A percentile compares a stretch with the other conserved stretches of the same genome.
Conservation (phyloP, 371 early-diverging fungal species). For the Catenaria anguillulae region DNA sequence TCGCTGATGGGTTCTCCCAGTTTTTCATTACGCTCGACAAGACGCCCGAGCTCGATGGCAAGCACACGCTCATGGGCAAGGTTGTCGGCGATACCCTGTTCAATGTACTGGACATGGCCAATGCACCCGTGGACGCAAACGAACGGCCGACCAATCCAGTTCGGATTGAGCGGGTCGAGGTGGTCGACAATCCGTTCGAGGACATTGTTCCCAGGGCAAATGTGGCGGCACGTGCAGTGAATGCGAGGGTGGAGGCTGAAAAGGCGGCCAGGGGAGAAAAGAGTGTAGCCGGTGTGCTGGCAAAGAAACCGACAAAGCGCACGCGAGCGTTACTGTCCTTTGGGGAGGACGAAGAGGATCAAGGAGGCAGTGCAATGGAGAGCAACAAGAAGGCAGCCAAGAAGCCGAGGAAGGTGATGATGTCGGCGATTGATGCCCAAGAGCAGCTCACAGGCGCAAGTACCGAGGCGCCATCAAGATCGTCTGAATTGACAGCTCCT, state of each 20-base stretch:
- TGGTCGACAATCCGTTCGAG: constrained; percentile 77
- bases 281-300: constrained; percentile 36
- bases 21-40: constrained; percentile 87
- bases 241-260: constrained; percentile 21
- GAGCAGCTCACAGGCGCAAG: no score
- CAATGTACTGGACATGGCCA: constrained; percentile 74
- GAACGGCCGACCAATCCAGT: constrained; percentile 74
- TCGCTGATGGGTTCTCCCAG: constrained; percentile 77
- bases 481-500: no score
- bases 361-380: no score
- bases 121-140: constrained; percentile 53
- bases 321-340: constrained; percentile 72
- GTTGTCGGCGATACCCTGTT: constrained; percentile 85
- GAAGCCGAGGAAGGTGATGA: no score
- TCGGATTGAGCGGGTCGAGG: constrained; percentile 42
- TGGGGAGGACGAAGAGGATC: constrained; percentile 60
- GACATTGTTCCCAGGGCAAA: constrained; percentile 80
- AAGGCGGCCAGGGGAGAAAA: constrained; percentile 14
- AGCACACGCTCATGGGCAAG: constrained; percentile 84
- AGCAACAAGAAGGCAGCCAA: no score
- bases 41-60: constrained; percentile 65
- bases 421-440: no score
- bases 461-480: no score
- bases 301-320: constrained; percentile 33
- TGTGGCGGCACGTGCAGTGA: constrained; percentile 50